Conservation (phyloP, 805 yeast genomes). For the Pichia californica region DNA sequence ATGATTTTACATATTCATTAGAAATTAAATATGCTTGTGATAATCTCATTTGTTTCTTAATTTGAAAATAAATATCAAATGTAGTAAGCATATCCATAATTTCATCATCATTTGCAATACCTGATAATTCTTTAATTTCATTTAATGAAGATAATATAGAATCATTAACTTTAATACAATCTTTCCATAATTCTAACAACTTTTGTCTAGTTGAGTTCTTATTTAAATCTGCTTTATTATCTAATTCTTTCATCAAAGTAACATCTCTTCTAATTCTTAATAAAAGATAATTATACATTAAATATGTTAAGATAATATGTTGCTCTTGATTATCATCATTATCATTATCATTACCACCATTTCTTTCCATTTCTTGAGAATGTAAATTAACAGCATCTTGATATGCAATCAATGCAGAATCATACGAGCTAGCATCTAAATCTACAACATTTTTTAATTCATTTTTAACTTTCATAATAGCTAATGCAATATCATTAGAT, state of each 20-base stretch:
- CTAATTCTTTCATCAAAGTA: conserved; percentile 32
- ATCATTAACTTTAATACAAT: conserved; percentile 43
- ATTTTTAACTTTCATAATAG: conserved; percentile 37
- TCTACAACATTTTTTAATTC: conserved; percentile 29
- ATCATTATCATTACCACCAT: conserved; percentile 30
- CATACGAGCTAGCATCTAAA: conserved; percentile 43
- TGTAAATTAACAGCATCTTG: conserved; percentile 62
- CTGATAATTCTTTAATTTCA: conserved; percentile 76
- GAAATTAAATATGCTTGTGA: conserved; percentile 39
- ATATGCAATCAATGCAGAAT: conserved; percentile 56
- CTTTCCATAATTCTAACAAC: conserved; percentile 31
- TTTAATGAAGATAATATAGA: conserved; percentile 45
- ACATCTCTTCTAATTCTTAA: conserved; percentile 70
- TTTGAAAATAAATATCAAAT: conserved; percentile 42
- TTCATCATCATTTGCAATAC: conserved; percentile 81
- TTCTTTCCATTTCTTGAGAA: conserved; percentile 44
- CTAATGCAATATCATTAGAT: conserved; percentile 67
- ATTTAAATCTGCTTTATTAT: conserved; percentile 22
- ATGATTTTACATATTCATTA: conserved; percentile 39
- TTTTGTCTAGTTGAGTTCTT: conserved; percentile 19
- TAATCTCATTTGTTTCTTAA: conserved; percentile 37
- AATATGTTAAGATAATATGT: conserved; percentile 69
- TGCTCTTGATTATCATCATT: conserved; percentile 60
- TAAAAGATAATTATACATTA: conserved; percentile 60
- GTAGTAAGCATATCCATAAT: conserved; percentile 47